A percentile compares a stretch with the other conserved stretches of the same genome.
These are phyloP conservation scores for Lodderomyces elongisporus DNA, from an alignment of 1,139 yeast species.

Conservation along the genomic window DNA sequence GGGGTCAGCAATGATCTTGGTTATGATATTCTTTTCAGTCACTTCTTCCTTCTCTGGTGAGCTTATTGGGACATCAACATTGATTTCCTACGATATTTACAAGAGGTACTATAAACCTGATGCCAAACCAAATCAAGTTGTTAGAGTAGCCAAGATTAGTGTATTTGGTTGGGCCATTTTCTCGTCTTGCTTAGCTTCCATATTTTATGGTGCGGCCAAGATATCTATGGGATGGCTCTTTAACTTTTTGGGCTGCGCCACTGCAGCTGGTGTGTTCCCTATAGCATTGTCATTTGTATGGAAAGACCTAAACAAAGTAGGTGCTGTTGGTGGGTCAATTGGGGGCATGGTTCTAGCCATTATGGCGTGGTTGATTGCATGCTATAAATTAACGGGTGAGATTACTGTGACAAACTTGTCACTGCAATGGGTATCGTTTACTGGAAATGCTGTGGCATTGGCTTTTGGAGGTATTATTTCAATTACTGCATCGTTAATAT, in stretches of 20 bases:
- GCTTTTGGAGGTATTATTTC: conserved; percentile 29
- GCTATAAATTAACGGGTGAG: conserved; percentile 22
- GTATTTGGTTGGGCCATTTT: conserved; percentile 27
- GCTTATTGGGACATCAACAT: conserved; percentile 43
- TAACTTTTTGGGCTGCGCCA: conserved; percentile 32
- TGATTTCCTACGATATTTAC: conserved; percentile 43
- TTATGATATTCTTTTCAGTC: conserved; percentile 46
- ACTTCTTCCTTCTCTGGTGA: conserved; percentile 49
- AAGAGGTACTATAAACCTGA: conserved; percentile 39
- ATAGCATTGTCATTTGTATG: conserved; percentile 37
- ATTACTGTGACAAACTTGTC: conserved; percentile 18
- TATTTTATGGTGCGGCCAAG: conserved; percentile 32
- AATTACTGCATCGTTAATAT: conserved; percentile 21
- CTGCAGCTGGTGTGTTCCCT: conserved; percentile 38
- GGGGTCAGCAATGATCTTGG: conserved; percentile 37
- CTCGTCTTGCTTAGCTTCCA: conserved; percentile 35
- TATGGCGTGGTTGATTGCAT: conserved; percentile 17
- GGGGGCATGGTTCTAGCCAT: conserved; percentile 23
- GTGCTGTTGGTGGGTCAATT: conserved; percentile 26
- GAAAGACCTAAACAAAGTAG: conserved; percentile 29
- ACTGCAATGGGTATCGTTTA: conserved; percentile 18
- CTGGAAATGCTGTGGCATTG: conserved; percentile 17
- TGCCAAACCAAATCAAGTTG: conserved; percentile 38
- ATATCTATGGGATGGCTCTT: conserved; percentile 30
- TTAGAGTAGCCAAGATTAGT: conserved; percentile 32